Evolutionary conservation across 768 basidiomycete species (phyloP), one percentile per base, ranked within the genome.

Genomic region (Trametes elegans): DNA sequence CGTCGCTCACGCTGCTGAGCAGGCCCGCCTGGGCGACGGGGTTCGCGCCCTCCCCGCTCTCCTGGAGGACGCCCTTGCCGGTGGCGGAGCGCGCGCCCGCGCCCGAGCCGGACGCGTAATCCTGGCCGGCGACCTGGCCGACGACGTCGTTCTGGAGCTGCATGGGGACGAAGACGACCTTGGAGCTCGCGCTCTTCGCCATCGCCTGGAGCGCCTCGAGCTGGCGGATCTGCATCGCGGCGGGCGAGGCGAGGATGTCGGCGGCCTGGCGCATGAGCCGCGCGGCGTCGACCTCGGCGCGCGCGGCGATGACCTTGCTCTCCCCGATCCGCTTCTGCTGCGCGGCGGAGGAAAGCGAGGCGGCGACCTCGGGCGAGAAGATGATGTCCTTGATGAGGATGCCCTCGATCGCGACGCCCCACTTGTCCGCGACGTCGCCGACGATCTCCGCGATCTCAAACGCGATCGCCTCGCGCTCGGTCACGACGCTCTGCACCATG

Each of bases 241-340:
- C 95, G 8, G 93, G 93, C 10, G 87, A 90, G 19, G 93, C 92
- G 65, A 93, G 76, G 64, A 96, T 97, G 71, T 97, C 94, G 49
- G 94, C 94, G 11, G 95, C 95, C 70, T 96, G 93, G 57, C 95
- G 82, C 95, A 98, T 98, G 69, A 98, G 82, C 64, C 92, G 83
- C 24, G 94, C 93, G 31, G 93, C 79, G 70, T 97, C 95, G 61
- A 98, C 95, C 74, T 97, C 95, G 13, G 95, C 96, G 55, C 93
- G 84, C 1, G 93, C 94, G 49, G 93, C 92, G 64, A 97, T 96
- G 68, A 96, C 91, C 74, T 98, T 98, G 66, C 85, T 86, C 75
- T 98, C 96, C 72, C 94, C 96, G 55, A 98, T 85, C 57, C 96
- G 83, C 81, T 97, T 97, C 74, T 96, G 93, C 67, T 97, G 95